Percentiles rank a stretch among this genome's conserved stretches.
Conservation (phyloP, 2,329 filamentous ascomycete genomes). For the Metarhizium brunneum region DNA sequence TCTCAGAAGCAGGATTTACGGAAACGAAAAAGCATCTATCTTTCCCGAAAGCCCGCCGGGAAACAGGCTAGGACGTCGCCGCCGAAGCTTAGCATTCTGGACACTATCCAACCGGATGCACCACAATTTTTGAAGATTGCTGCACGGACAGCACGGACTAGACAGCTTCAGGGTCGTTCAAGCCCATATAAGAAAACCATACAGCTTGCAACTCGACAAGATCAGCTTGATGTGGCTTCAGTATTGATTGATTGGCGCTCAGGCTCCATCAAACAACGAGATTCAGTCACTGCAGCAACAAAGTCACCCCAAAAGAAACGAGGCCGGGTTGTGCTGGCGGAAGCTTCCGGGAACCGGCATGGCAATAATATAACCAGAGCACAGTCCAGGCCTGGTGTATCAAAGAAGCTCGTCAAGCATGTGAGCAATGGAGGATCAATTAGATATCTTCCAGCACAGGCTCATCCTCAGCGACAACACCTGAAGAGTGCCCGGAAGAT, state of each 20-base stretch:
- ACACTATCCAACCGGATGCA: slow-evolving; percentile 42
- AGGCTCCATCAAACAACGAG: slow-evolving; percentile 39
- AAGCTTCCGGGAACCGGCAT: slow-evolving; percentile 14
- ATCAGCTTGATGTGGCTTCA: slow-evolving; percentile 47
- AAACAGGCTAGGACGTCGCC: slow-evolving; percentile 13
- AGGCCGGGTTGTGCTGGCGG: slow-evolving; percentile 9
- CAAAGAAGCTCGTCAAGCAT: slow-evolving; percentile 21
- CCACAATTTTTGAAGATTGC: slow-evolving; percentile 53
- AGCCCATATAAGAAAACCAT: slow-evolving; percentile 49
- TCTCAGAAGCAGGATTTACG: background rate
- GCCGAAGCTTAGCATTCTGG: slow-evolving; percentile 51
- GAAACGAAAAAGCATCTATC: background rate
- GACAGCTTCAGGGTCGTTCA: slow-evolving; percentile 39
- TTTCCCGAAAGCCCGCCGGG: background rate
- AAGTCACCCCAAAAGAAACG: slow-evolving; percentile 5
- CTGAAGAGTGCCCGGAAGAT: background rate
- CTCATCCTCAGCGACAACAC: background rate
- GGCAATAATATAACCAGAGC: background rate
- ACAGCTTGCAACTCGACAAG: slow-evolving; percentile 48
- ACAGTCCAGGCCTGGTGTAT: background rate
- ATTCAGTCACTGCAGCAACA: slow-evolving; percentile 19
- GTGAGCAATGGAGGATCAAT: slow-evolving; percentile 17
- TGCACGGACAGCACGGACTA: slow-evolving; percentile 43
- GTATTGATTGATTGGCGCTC: slow-evolving; percentile 46
- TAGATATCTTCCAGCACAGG: slow-evolving; percentile 12